Conservation (phyloP, 495 filamentous ascomycete genomes). For the Trichoderma parareesei region DNA sequence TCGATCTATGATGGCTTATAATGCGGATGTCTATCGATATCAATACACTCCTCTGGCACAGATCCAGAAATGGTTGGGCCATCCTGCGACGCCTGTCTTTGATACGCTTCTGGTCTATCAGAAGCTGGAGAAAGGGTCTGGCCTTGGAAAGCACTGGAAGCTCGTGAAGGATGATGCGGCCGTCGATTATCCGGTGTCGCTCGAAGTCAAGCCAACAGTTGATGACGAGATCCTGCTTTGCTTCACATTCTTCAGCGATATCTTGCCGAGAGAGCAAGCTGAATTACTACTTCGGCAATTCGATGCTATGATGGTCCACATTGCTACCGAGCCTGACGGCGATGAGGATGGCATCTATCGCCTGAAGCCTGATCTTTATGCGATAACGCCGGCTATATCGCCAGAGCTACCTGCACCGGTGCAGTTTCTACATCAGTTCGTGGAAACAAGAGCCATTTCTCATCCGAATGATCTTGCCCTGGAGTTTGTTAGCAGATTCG, state of each 20-base stretch:
- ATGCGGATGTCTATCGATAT: constrained; percentile 51
- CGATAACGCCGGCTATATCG: constrained; percentile 44
- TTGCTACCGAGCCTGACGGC: constrained; percentile 30
- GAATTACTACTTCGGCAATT: constrained; percentile 52
- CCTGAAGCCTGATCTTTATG: constrained; percentile 33
- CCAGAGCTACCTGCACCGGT: constrained; percentile 34
- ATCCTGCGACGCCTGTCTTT: constrained; percentile 52
- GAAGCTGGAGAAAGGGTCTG: constrained; percentile 30
- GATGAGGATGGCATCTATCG: constrained; percentile 18
- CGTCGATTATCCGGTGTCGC: constrained; percentile 56
- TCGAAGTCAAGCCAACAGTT: constrained; percentile 56
- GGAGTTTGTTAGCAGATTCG: constrained; percentile 46
- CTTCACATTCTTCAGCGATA: constrained; percentile 50
- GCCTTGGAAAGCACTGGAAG: constrained; percentile 17
- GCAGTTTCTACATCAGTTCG: constrained; percentile 53
- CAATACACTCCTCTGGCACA: constrained; percentile 60
- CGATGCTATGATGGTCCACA: constrained; percentile 42
- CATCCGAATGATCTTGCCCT: constrained; percentile 46
- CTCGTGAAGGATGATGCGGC: constrained; percentile 31
- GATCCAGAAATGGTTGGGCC: constrained; percentile 59
- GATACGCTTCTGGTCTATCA: constrained; percentile 78
- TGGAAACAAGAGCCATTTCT: constrained; percentile 38
- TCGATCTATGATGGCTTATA: constrained; percentile 49
- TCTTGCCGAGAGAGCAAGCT: constrained; percentile 57
- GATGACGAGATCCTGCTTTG: constrained; percentile 43